Evolutionary conservation across 345 rosid genomes (phyloP), one percentile per base, ranked within the genome.

Genomic region (Kernera saxatilis): DNA sequence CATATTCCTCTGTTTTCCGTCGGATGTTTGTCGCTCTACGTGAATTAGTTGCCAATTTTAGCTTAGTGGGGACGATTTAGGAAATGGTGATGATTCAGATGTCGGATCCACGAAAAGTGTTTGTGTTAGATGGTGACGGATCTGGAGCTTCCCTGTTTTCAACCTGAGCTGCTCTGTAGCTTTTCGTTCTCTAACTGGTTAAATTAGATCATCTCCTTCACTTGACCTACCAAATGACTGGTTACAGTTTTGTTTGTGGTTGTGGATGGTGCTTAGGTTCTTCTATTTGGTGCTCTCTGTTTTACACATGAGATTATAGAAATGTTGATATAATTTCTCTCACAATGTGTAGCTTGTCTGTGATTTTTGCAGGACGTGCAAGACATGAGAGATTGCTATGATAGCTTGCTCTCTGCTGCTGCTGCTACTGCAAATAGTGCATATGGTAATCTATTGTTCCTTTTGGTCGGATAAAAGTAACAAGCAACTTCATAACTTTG

Each of bases 381-480:
- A 23, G 92, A 89, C 66, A 94, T 94, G 89, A 91, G 84, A 81
- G 84, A 88, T 74, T 89, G 96, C 85, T 94, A 91, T 50, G 97
- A 94, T 77, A 83, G 91, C 76, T 86, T 94, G 72, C 93, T 94
- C 73, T 81, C 91, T 72, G 93, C 96, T 4, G 99, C 98, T 5
- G 96, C 99, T 10, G 97, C 98, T n/a, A 83, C 95, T n/a, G 93
- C 88, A 0, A 94, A 91, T 64, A 81, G 92, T 80, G 95, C 90
- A 50, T 94, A 83, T 56, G 97, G 99, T 94, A 79, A 41, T 40
- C 35, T 35, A 18, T 32, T 43, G 13, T 30, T 63, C 10, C 40
- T 19, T 70, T 33, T 33, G 43, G 8, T 63, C 13, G 36, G 9
- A 17, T 35, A 1, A 49, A 64, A 55, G n/a, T 43, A 44, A 50